These are phyloP conservation scores for Phytophthora sp. DNA, from an alignment of 352 stramenopile genomes.

Conservation along the genomic window DNA sequence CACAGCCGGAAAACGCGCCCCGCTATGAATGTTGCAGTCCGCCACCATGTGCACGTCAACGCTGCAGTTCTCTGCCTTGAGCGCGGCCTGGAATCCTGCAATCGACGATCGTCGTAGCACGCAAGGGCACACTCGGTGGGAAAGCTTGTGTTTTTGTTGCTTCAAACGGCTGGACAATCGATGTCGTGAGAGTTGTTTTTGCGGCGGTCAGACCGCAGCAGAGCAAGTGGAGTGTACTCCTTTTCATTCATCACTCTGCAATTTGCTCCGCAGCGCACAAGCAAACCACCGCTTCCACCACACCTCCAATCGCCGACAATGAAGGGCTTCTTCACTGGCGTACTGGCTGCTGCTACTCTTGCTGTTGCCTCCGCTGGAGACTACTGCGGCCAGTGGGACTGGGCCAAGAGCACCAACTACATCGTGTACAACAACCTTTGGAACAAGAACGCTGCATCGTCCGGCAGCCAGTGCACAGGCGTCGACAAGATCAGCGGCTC, in stretches of 20 bases:
- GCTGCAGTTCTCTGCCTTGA: background rate
- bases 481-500: conserved; percentile 40
- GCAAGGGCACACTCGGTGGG: conserved; percentile 1
- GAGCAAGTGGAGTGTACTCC: background rate
- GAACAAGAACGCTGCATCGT: conserved; percentile 37
- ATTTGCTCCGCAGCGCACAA: conserved; percentile 10
- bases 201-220: background rate
- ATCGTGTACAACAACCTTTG: conserved; percentile 63
- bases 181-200: conserved; percentile 15
- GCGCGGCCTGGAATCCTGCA: conserved; percentile 10
- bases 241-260: conserved; percentile 18
- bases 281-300: background rate
- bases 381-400: conserved; percentile 46
- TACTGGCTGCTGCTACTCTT: conserved; percentile 17
- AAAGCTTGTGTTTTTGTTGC: conserved; percentile 6
- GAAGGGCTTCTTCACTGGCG: conserved; percentile 25
- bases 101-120: conserved; percentile 4
- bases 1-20: conserved; percentile 3
- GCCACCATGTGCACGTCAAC: background rate
- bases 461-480: conserved; percentile 51
- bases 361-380: conserved; percentile 17
- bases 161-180: conserved; percentile 20
- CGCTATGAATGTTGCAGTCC: conserved; percentile 16
- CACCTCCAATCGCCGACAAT: conserved; percentile 4
- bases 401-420: conserved; percentile 35